These are phyloP conservation scores for Penicillium nucicola DNA, from an alignment of 495 filamentous ascomycete genomes.

Conservation along the genomic window DNA sequence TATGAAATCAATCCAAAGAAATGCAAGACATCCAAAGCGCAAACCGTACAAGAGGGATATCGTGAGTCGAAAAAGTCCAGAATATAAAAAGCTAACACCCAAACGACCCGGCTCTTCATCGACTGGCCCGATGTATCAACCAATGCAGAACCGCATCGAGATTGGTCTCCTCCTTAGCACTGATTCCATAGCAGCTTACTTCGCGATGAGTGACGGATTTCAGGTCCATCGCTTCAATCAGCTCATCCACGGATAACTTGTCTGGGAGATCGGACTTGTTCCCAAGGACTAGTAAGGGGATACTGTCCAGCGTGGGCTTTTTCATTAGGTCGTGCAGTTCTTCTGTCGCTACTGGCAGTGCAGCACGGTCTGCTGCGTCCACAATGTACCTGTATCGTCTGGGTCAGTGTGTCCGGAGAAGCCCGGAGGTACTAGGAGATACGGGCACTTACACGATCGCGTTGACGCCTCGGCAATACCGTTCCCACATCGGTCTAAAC, in stretches of 20 bases:
- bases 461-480: conserved; percentile 96
- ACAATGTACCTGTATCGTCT: conserved; percentile 71
- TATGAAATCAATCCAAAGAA: conserved; percentile 6
- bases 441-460: conserved; percentile 76
- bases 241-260: conserved; percentile 86
- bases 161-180: conserved; percentile 97
- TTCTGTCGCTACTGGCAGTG: conserved; percentile 83
- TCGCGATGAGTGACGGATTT: conserved; percentile 88
- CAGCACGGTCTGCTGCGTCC: conserved; percentile 78
- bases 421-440: background rate
- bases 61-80: background rate
- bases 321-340: conserved; percentile 87
- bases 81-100: background rate
- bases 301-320: conserved; percentile 81
- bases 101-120: conserved; percentile 13
- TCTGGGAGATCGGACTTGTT: conserved; percentile 94
- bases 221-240: conserved; percentile 90
- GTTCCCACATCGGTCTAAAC: conserved; percentile 98
- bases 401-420: conserved; percentile 9
- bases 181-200: conserved; percentile 98
- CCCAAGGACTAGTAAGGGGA: conserved; percentile 91
- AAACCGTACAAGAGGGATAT: background rate
- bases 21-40: background rate
- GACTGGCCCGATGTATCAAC: conserved; percentile 83
- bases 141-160: conserved; percentile 95